phyloP scores from a whole-genome alignment of 2,329 filamentous ascomycete genomes.

The Didymella arachidicola region DNA sequence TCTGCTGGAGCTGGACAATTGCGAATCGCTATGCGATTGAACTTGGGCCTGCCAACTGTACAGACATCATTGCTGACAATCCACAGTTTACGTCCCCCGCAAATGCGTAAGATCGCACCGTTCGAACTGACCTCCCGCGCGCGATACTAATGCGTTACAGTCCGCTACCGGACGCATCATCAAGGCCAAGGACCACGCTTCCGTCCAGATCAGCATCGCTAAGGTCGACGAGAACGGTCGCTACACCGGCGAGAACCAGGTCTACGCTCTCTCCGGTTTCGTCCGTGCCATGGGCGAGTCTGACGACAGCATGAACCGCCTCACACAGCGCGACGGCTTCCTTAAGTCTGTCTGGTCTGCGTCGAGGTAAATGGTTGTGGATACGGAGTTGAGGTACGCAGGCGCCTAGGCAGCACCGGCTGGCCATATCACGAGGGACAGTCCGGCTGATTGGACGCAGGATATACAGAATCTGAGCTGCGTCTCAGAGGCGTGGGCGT shows the following conservation, averaged over 20 bases:
- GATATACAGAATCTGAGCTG: slow-evolving; percentile 43
- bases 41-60: background rate
- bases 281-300: slow-evolving; percentile 97
- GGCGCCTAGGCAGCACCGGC: background rate
- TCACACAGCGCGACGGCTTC: slow-evolving; percentile 94
- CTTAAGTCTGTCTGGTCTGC: slow-evolving; percentile 97
- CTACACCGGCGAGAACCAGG: slow-evolving; percentile 95
- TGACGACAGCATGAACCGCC: slow-evolving; percentile 94
- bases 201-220: slow-evolving; percentile 94
- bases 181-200: slow-evolving; percentile 99
- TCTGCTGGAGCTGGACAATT: background rate
- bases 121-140: slow-evolving; percentile 6
- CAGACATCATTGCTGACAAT: slow-evolving; percentile 26
- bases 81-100: slow-evolving; percentile 43
- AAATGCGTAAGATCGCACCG: slow-evolving; percentile 52
- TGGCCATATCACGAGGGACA: background rate
- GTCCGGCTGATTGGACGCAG: slow-evolving; percentile 30
- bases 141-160: slow-evolving; percentile 36
- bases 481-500: slow-evolving; percentile 35
- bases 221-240: slow-evolving; percentile 99
- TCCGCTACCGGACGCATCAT: slow-evolving; percentile 81
- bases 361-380: slow-evolving; percentile 57
- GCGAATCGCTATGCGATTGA: slow-evolving; percentile 16
- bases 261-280: slow-evolving; percentile 97
- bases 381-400: slow-evolving; percentile 45